phyloP scores from a whole-genome alignment of 371 early-diverging fungal genomes.

The Mucor sp. region DNA sequence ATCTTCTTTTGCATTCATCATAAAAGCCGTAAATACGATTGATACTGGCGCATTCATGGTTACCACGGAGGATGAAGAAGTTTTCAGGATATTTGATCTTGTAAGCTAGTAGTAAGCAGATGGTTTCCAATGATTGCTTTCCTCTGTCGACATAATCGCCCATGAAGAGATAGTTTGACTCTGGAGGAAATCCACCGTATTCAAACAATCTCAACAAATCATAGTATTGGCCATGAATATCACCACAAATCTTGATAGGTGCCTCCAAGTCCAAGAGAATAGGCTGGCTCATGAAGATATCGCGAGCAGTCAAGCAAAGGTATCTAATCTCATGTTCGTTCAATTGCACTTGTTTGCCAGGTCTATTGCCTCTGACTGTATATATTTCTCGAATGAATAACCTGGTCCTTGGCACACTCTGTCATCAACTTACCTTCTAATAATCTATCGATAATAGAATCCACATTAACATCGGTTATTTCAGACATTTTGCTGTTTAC shows the following conservation, averaged over 20 bases:
- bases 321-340: conserved; percentile 83
- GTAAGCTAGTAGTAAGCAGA: conserved; percentile 80
- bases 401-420: not conserved
- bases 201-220: conserved; percentile 92
- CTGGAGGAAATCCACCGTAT: conserved; percentile 90
- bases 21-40: conserved; percentile 99
- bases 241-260: conserved; percentile 90
- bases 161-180: conserved; percentile 89
- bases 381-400: not conserved
- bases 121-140: conserved; percentile 81
- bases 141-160: conserved; percentile 98
- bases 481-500: conserved; percentile 14
- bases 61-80: conserved; percentile 95
- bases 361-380: conserved; percentile 87
- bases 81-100: conserved; percentile 96
- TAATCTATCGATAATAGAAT: conserved; percentile 40
- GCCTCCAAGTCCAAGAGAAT: conserved; percentile 92
- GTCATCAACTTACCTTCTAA: conserved; percentile 26
- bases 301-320: conserved; percentile 84
- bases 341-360: conserved; percentile 83
- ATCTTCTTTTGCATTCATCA: conserved; percentile 97
- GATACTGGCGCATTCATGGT: conserved; percentile 93
- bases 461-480: conserved; percentile 30
- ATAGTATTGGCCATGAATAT: conserved; percentile 90
- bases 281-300: conserved; percentile 92